Base-by-base conservation (phyloP, 345 rosid genomes). In the Pseudoturritis turrita region DNA sequence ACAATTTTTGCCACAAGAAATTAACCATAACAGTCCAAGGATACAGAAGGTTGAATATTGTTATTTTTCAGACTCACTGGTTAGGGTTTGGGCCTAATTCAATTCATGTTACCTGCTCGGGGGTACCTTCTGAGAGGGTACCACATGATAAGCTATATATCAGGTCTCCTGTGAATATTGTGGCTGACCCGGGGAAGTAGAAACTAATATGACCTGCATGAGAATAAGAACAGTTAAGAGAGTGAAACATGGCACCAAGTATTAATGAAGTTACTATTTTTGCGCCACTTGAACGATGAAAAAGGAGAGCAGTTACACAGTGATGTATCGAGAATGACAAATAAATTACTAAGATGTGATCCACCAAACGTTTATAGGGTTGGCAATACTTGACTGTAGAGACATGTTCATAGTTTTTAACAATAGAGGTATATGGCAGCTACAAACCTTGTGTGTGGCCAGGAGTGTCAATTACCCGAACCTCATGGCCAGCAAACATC, bases 401-500 rank as follows among this genome's bases (percentile, higher is more conserved):
- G 50, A 33, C 23, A 47, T 35, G 33, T 31, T 56, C 35, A 17
- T 36, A 33, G 59, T 10, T 35, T 54, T 5, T 17, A 25, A 4
- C 6, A n/a, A 26, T 11, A 36, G 54, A 52, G 36, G 46, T 41
- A 43, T 29, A 63, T 5, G n/a, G 57, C 31, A 62, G 25, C 33
- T 44, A 75, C 71, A 62, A 64, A 95, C 99, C 99, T 90, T 76
- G 85, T n/a, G 97, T 92, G 78, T 88, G 96, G 35, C 98, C 98
- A 75, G 99, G 99, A 79, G 98, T 96, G 63, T 87, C 91, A 71
- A 96, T 83, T 61, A 96, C 70, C 25, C 78, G 83, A 72, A 82
- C 97, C 78, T 92, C 98, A 79, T 96, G 99, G 56, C 95, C 97
- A 23, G 96, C 99, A 78, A 96, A 96, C 98, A 92, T 96, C 99